Base-by-base conservation (phyloP, 83 land plant species). In the Picea abies region DNA sequence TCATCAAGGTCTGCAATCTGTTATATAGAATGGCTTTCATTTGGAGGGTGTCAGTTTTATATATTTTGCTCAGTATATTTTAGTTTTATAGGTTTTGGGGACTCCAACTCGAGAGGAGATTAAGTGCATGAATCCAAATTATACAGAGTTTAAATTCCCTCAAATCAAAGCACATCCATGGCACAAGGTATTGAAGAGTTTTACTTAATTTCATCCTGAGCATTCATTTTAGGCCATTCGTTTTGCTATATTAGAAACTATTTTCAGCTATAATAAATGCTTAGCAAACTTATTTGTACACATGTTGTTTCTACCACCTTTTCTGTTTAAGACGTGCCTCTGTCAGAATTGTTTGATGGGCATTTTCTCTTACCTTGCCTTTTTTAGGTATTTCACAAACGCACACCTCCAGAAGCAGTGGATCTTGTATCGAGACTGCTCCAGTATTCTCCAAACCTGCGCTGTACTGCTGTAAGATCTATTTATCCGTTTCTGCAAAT, bases 361-460 rank as follows among this genome's bases (percentile, higher is more conserved):
- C 25, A 72, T n/a, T 73, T 73, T n/a, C 49, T 44, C 9, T 9
- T 23, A n/a, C 56, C 52, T 73, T 7, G 47, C 10, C 12, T 68
- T 44, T 73, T 44, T 73, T 63, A 94, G 96, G 63, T 92, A 47
- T 94, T 94, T 80, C 75, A 84, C 63, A 92, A 89, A 81, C 32
- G 90, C 66, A 88, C 90, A 88, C 95, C 94, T 56, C 84, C 95
- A 62, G 96, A 94, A 76, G 96, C 95, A 0, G 89, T 94, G 23
- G 96, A 94, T 85, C 89, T 94, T 81, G 91, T 88, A 1, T 94
- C 96, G 58, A 90, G 93, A 67, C 78, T 94, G 83, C 93, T 94
- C 20, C 96, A 94, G 79, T 94, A 94, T 82, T 94, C 96, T 17
- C 96, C 96, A 67, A 94, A 85, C 60, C 47, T 94, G 80, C 91